Evolutionary conservation across 225 moss, liverwort and hornwort species (phyloP).

Genomic region (Bryum argenteum): DNA sequence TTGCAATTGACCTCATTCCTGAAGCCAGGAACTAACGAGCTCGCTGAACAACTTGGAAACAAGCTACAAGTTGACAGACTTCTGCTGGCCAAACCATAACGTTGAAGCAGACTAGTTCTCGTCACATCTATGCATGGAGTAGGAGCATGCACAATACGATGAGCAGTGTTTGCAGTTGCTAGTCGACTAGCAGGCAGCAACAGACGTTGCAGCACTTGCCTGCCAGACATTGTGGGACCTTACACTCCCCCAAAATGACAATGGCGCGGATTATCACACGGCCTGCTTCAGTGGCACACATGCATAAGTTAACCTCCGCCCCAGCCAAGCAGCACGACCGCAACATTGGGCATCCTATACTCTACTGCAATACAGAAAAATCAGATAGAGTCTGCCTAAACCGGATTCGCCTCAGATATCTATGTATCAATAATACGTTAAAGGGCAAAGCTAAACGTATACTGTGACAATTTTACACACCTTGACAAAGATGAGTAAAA

Average conservation of each 20-base stretch:
- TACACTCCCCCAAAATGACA: conserved; percentile 27
- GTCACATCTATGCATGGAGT: conserved; percentile 16
- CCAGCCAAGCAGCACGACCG: neutral
- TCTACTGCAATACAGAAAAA: neutral
- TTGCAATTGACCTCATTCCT: conserved; percentile 31
- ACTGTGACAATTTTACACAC: no score
- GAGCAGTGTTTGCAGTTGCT: conserved; percentile 23
- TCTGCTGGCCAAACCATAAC: conserved; percentile 28
- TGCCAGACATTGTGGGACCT: conserved; percentile 44
- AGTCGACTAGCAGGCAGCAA: conserved; percentile 41
- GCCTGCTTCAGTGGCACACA: conserved; percentile 30
- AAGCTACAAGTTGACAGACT: conserved; percentile 36
- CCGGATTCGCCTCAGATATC: neutral
- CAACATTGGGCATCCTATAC: neutral
- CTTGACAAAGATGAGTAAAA: no score
- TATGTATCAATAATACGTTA: neutral
- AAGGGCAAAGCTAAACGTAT: no score
- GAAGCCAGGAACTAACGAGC: conserved; percentile 23
- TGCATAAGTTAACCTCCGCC: conserved; percentile 1
- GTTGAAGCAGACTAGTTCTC: conserved; percentile 15
- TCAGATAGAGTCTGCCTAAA: neutral
- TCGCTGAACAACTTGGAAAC: conserved; percentile 35
- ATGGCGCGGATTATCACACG: conserved; percentile 16
- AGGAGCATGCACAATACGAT: conserved; percentile 23
- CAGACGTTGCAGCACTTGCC: conserved; percentile 53